Evolutionary conservation across 2,329 filamentous ascomycete genomes (phyloP).

Genomic region (Curvularia spicifera): DNA sequence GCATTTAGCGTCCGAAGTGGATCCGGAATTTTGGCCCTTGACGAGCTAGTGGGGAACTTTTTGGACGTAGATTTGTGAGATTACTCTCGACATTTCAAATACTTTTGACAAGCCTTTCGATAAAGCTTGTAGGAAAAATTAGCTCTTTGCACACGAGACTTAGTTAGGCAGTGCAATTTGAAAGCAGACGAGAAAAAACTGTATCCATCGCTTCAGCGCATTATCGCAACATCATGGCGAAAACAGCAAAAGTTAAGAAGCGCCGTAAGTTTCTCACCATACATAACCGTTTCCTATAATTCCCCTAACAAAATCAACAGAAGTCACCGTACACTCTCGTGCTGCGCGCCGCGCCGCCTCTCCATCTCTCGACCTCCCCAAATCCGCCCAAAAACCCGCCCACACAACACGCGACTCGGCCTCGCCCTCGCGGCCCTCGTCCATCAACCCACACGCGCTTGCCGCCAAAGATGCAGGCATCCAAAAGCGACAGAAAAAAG

Average conservation of each 20-base stretch:
- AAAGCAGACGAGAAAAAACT: not conserved
- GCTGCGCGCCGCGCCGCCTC: constrained; percentile 75
- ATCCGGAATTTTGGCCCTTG: constrained; percentile 19
- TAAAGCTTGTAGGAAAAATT: not conserved
- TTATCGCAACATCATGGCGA: constrained; percentile 46
- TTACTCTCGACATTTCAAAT: constrained; percentile 1
- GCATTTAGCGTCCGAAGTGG: constrained; percentile 17
- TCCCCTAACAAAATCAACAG: constrained; percentile 49
- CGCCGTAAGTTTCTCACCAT: constrained; percentile 37
- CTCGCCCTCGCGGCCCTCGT: constrained; percentile 32
- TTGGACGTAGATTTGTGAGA: constrained; percentile 6
- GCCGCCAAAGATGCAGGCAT: constrained; percentile 74
- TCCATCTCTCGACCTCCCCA: constrained; percentile 73
- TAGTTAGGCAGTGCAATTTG: not conserved
- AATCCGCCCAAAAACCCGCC: constrained; percentile 64
- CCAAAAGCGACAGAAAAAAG: constrained; percentile 68
- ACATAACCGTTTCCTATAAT: not conserved
- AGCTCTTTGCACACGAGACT: not conserved
- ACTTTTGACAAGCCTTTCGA: not conserved
- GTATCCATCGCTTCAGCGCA: not conserved
- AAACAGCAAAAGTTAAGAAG: constrained; percentile 57
- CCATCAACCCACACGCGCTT: constrained; percentile 61
- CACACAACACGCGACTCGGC: constrained; percentile 49
- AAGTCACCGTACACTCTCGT: constrained; percentile 72
- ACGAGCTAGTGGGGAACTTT: constrained; percentile 24